phyloP scores from a whole-genome alignment of 345 rosid genomes.

The Psidium friedrichsthalianum region DNA sequence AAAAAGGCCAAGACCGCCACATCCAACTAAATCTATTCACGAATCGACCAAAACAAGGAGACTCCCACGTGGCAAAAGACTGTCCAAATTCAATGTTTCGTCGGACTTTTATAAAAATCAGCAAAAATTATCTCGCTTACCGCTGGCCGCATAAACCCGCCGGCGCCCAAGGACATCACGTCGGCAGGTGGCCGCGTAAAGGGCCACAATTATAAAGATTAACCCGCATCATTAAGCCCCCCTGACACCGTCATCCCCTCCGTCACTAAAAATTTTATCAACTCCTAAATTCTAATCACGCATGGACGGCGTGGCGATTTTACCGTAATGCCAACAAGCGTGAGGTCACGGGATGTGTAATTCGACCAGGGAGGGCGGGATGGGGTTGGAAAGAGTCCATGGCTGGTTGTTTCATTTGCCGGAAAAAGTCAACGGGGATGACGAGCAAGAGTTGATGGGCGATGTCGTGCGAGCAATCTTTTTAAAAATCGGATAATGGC shows the following conservation, averaged over 20 bases:
- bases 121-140: not conserved
- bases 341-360: not conserved
- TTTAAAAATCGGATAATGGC: no score
- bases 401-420: no score
- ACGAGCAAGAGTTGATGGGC: not conserved
- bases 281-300: not conserved
- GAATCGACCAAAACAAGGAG: not conserved
- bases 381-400: not conserved
- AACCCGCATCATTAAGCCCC: not conserved
- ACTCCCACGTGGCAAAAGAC: not conserved
- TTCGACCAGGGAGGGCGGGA: not conserved
- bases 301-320: not conserved
- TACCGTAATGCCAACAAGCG: not conserved
- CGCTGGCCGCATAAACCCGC: not conserved
- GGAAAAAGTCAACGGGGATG: not conserved
- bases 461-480: no score
- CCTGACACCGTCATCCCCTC: not conserved
- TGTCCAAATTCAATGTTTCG: not conserved
- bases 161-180: not conserved
- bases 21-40: not conserved
- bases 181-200: not conserved
- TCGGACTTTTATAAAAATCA: not conserved
- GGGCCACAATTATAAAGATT: not conserved
- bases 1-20: not conserved
- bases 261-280: not conserved